These are phyloP conservation scores for Gigaspora rosea DNA, from an alignment of 192 early-diverging fungal genomes.

Conservation along the genomic window DNA sequence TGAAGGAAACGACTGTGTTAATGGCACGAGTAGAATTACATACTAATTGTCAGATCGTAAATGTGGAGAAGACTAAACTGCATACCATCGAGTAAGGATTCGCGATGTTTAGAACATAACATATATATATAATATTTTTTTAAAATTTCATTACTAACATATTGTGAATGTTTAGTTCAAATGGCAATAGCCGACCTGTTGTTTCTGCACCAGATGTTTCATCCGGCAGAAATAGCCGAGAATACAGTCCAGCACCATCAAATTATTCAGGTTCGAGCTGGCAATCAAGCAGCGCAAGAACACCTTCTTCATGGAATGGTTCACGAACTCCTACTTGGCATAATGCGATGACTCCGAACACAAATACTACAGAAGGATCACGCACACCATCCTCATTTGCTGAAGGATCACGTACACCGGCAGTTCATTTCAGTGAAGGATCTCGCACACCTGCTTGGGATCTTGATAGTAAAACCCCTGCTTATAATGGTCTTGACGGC, in stretches of 20 bases:
- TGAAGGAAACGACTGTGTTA: slow-evolving; percentile 78
- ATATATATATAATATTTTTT: neutral
- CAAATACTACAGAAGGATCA: slow-evolving; percentile 48
- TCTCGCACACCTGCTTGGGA: slow-evolving; percentile 70
- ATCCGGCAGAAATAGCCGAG: slow-evolving; percentile 35
- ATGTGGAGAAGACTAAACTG: slow-evolving; percentile 79
- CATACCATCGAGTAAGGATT: slow-evolving; percentile 55
- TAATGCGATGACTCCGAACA: slow-evolving; percentile 57
- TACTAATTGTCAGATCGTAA: slow-evolving; percentile 81
- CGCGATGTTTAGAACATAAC: too few relatives aligned
- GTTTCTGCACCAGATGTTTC: neutral
- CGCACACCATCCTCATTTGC: slow-evolving; percentile 52
- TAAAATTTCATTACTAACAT: neutral
- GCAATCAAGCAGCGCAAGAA: neutral
- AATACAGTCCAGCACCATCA: slow-evolving; percentile 39
- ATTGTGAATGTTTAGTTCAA: slow-evolving; percentile 28
- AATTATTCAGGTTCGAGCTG: slow-evolving; percentile 30
- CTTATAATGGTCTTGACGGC: slow-evolving; percentile 36
- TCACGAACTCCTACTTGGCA: slow-evolving; percentile 59
- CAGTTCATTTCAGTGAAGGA: slow-evolving; percentile 44
- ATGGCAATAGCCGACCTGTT: slow-evolving; percentile 55
- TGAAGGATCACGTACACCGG: slow-evolving; percentile 55
- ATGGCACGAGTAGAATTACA: slow-evolving; percentile 89
- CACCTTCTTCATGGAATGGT: slow-evolving; percentile 32
- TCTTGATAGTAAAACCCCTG: slow-evolving; percentile 54